Evolutionary conservation across 257 asterid genomes (phyloP).

Genomic region (Primulina tabacum): DNA sequence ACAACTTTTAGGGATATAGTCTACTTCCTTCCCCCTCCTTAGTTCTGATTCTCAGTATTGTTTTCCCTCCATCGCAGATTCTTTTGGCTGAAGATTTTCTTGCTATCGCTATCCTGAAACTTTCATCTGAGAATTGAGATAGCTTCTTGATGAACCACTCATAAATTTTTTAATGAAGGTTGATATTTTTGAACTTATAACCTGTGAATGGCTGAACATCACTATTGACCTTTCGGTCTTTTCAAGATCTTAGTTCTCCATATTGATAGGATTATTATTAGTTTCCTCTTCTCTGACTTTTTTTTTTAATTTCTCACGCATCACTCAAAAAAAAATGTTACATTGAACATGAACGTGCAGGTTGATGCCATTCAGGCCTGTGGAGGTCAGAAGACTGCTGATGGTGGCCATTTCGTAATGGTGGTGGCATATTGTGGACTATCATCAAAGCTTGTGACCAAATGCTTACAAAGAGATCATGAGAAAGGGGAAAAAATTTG

Average conservation of each 20-base stretch:
- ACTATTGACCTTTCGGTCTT: background rate
- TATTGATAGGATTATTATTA: background rate
- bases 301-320: background rate
- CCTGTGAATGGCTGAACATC: background rate
- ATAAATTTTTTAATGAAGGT: background rate
- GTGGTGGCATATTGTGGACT: conserved; percentile 93
- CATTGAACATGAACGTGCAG: conserved; percentile 37
- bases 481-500: conserved; percentile 84
- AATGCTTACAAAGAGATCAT: conserved; percentile 90
- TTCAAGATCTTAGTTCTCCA: background rate
- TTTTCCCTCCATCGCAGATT: background rate
- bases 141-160: background rate
- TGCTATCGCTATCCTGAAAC: background rate
- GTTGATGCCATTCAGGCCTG: conserved; percentile 92
- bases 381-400: conserved; percentile 89
- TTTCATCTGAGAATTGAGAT: background rate
- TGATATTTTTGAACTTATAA: background rate
- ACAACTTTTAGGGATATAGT: no score
- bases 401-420: conserved; percentile 68
- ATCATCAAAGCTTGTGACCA: conserved; percentile 78
- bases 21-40: background rate
- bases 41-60: background rate
- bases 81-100: background rate
- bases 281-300: background rate
- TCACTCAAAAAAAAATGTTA: conserved; percentile 11